Conservation (phyloP, 164 flowering plant genomes). For the Sedum album region DNA sequence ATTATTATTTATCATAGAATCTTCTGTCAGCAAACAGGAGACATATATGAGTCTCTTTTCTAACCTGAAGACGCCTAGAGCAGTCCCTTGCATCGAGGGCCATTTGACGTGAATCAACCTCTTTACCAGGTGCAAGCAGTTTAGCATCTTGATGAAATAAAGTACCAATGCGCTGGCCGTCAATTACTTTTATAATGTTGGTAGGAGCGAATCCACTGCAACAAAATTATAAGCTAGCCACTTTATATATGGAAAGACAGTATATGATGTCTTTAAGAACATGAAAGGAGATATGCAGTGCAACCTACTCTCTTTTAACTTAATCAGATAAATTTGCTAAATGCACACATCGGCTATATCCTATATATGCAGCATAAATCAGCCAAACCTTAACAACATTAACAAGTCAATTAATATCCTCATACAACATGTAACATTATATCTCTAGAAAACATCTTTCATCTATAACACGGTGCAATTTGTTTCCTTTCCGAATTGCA, state of each 20-base stretch:
- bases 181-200: constrained; percentile 51
- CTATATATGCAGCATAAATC: not conserved
- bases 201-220: constrained; percentile 58
- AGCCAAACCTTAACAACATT: not conserved
- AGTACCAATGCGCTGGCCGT: constrained; percentile 70
- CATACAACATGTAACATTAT: not conserved
- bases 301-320: too few species aligned
- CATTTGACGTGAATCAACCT: constrained; percentile 59
- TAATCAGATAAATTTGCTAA: too few species aligned
- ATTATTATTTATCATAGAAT: not conserved
- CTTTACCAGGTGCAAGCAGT: constrained; percentile 36
- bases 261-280: too few species aligned
- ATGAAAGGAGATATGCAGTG: too few species aligned
- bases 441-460: not conserved
- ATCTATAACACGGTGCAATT: not conserved
- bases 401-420: not conserved
- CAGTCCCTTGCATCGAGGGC: constrained; percentile 84
- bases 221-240: too few species aligned
- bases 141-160: constrained; percentile 80
- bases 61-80: constrained; percentile 78
- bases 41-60: not conserved
- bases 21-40: not conserved
- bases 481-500: not conserved
- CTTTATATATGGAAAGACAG: too few species aligned
- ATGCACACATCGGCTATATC: not conserved